Base-by-base conservation (phyloP, 108 stramenopile genomes). In the Stephanodiscus minutulus region DNA sequence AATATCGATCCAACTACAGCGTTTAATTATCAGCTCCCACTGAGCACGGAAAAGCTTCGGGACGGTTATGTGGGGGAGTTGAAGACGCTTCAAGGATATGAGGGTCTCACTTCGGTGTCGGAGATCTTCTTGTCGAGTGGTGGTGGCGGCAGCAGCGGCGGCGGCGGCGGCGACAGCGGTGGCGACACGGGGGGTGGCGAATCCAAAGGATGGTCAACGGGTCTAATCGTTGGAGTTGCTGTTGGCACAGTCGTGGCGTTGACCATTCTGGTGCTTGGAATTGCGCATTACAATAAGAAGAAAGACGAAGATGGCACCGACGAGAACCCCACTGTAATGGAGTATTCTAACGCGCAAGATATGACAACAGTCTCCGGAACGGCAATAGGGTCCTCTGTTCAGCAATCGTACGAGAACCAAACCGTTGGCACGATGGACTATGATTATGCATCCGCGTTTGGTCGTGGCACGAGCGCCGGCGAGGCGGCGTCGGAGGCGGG, bases 391-490 rank as follows among this genome's bases (percentile, higher is more conserved):
- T 47, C 65, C 2, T 60, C 57, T 35, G 39, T 49, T 61, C 57
- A 31, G 12, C 71, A 52, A 66, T 47, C 66, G 15, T 79, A 85
- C 61, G 88, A 87, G 29, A 85, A 89, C 55, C 88, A 86, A 82
- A 92, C 88, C 72, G 87, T 94, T 46, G 87, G 84, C 11, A 91
- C 92, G 10, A 72, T 91, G 18, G 92, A 94, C 50, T 94, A 94
- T 66, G 92, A 94, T 67, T 94, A 94, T 68, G 88, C 92, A 48
- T 88, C 90, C 70, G 88, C 90, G 5, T 94, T 88, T 55, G 92
- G 90, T n/a, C n/a, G n/a, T 18, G 88, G 90, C 15, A 84, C 76
- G 2, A 87, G 89, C 0, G 87, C 86, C 36, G 76, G 77, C 39
- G 86, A 85, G 18, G 83, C 85, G 1, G 79, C 86, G 17, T 91